Evolutionary conservation across 1,284 basidiomycete genomes (phyloP).

Genomic region (Pascua guehoae): DNA sequence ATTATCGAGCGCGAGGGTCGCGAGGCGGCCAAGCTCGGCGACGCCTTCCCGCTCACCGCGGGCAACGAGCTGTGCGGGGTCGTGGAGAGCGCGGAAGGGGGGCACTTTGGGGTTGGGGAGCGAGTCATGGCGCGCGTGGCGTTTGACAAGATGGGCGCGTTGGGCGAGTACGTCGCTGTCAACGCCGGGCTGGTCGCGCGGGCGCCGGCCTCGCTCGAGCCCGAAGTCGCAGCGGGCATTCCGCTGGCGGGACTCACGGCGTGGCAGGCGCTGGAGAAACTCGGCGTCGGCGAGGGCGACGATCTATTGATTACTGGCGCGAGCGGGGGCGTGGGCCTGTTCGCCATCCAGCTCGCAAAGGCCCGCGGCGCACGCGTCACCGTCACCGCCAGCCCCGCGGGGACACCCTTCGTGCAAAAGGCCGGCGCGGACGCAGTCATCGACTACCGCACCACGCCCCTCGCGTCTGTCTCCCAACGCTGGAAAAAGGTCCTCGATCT

Average conservation of each 20-base stretch:
- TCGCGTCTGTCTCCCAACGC: neutral
- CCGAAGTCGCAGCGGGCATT: conserved; percentile 19
- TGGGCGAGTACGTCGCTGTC: conserved; percentile 48
- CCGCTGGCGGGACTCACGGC: conserved; percentile 23
- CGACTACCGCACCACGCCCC: conserved; percentile 31
- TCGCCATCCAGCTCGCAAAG: conserved; percentile 52
- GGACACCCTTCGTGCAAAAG: conserved; percentile 47
- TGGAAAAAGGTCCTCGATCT: conserved; percentile 20
- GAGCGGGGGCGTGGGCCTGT: conserved; percentile 50
- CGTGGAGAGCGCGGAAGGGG: conserved; percentile 44
- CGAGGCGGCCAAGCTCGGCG: conserved; percentile 17
- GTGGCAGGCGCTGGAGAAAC: conserved; percentile 16
- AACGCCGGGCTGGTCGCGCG: conserved; percentile 7
- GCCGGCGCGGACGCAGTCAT: conserved; percentile 52
- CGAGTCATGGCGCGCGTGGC: conserved; percentile 52
- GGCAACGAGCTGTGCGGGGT: conserved; percentile 50
- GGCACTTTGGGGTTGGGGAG: conserved; percentile 48
- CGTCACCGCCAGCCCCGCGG: conserved; percentile 50
- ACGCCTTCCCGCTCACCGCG: conserved; percentile 5
- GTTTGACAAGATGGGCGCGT: conserved; percentile 39
- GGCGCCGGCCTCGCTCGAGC: conserved; percentile 11
- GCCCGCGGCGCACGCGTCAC: conserved; percentile 51
- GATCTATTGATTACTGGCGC: conserved; percentile 51
- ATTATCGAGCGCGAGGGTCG: conserved; percentile 16
- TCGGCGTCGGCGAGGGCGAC: conserved; percentile 18